Base-by-base conservation (phyloP, 768 basidiomycete genomes). In the Mycena rebaudengoi region DNA sequence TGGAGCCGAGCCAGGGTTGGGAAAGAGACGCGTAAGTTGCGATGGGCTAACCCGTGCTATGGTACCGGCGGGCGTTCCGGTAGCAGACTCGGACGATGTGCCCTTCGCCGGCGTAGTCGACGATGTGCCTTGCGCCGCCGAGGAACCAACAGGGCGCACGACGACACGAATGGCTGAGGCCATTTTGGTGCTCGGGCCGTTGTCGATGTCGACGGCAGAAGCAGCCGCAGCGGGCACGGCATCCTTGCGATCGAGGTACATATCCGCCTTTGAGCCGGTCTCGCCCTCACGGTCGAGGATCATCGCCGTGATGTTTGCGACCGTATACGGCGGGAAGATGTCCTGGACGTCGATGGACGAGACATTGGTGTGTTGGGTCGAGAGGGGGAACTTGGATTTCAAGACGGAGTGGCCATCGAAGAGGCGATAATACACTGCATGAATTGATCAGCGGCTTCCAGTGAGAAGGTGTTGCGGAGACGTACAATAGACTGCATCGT, bases 211-310 rank as follows among this genome's bases (percentile, higher is more conserved):
- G 54, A 55, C n/a, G 21, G 30, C 10, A 21, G 43, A 33, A 44
- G 40, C 29, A 43, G 40, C 54, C 41, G 54, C 54, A 43, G 54
- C 54, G 54, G 54, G 54, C 41, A 43, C 44, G 20, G 54, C 40
- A 44, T 55, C 54, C 40, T 23, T 43, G 40, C 54, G 54, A 55
- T 55, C 54, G 54, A 55, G 54, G 54, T 55, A 55, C 40, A 55
- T 13, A 30, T 43, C 41, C 29, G 54, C 54, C 40, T 21, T 32
- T 55, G 54, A 30, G 40, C 43, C 40, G 14, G 41, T 45, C 43
- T 57, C 43, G 21, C 30, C 43, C 33, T 57, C 55, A 37, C 55
- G 55, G 7, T 25, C 21, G 55, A 57, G 55, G 20, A 57, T 57
- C 32, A 46, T 18, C 33, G 30, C 21, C 7, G 43, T 57, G 43